Conservation (phyloP, 495 filamentous ascomycete genomes). For the Amorphotheca resinae region DNA sequence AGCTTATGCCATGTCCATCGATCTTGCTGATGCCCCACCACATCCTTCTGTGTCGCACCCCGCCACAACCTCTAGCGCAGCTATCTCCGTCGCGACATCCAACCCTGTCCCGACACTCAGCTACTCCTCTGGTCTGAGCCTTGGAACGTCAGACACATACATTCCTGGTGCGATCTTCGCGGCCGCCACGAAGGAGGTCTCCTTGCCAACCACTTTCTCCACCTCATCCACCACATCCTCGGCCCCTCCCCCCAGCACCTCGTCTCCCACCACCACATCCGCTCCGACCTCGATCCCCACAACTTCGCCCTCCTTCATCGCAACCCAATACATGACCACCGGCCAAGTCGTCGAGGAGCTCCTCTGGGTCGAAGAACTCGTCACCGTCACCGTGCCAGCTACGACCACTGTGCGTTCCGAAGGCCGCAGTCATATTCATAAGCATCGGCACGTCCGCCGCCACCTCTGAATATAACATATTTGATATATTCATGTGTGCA, state of each 20-base stretch:
- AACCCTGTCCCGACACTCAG: constrained; percentile 1
- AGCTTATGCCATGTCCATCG: constrained; percentile 28
- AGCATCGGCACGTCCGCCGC: neutral
- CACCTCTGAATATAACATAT: no score
- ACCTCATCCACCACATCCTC: constrained; percentile 3
- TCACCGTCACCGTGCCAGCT: constrained; percentile 15
- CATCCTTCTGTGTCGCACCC: neutral
- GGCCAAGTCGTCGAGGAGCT: constrained; percentile 23
- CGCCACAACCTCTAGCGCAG: constrained; percentile 1
- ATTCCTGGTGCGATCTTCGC: constrained; percentile 16
- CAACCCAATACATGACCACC: constrained; percentile 22
- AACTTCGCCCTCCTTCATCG: constrained; percentile 8
- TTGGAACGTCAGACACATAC: constrained; percentile 13
- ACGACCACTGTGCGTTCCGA: constrained; percentile 5
- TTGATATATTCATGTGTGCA: no score
- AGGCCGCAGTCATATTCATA: constrained; percentile 11
- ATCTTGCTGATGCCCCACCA: neutral
- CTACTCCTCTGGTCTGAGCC: constrained; percentile 6
- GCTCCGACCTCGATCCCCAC: neutral
- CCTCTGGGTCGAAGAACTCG: constrained; percentile 23
- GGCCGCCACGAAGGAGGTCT: neutral
- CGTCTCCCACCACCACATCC: constrained; percentile 1
- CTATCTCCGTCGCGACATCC: neutral
- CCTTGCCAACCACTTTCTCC: neutral
- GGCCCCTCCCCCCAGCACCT: constrained; percentile 3